phyloP scores from a whole-genome alignment of 148 eudicot species.

The Arbutus unedo region DNA sequence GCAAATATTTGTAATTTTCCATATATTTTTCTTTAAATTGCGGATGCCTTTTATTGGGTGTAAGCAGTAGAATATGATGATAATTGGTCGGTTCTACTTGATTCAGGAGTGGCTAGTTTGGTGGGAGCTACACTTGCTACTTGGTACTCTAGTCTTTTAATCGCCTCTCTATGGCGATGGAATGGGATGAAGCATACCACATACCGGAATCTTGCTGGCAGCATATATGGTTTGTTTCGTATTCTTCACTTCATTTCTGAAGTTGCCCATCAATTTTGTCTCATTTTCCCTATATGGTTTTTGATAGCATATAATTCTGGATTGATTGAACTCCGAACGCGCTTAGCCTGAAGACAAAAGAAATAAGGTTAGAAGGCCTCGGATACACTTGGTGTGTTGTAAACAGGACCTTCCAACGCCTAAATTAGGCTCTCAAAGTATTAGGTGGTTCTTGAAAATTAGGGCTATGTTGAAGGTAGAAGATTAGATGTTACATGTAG shows the following conservation, averaged over 20 bases:
- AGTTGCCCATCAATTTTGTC: neutral
- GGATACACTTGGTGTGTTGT: too few species aligned
- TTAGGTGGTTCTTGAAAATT: too few species aligned
- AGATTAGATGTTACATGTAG: too few species aligned
- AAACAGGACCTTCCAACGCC: too few species aligned
- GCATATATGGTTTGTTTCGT: conserved; percentile 32
- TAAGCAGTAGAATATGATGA: neutral
- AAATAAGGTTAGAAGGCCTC: too few species aligned
- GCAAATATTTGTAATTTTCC: neutral
- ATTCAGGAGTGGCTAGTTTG: conserved; percentile 35
- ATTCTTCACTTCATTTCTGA: neutral
- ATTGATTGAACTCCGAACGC: too few species aligned
- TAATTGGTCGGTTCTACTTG: neutral
- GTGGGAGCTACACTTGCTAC: conserved; percentile 39
- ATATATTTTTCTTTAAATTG: neutral
- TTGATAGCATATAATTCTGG: too few species aligned
- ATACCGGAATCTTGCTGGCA: conserved; percentile 37
- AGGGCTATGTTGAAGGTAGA: too few species aligned
- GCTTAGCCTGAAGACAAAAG: too few species aligned
- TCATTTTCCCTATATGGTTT: neutral
- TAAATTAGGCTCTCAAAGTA: too few species aligned
- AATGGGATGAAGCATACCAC: conserved; percentile 44
- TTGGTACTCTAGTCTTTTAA: conserved; percentile 44
- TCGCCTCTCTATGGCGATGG: conserved; percentile 45
- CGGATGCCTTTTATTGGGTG: neutral